These are phyloP conservation scores for Sporothrix brunneoviolacea DNA, from an alignment of 2,329 filamentous ascomycete species.

Conservation along the genomic window DNA sequence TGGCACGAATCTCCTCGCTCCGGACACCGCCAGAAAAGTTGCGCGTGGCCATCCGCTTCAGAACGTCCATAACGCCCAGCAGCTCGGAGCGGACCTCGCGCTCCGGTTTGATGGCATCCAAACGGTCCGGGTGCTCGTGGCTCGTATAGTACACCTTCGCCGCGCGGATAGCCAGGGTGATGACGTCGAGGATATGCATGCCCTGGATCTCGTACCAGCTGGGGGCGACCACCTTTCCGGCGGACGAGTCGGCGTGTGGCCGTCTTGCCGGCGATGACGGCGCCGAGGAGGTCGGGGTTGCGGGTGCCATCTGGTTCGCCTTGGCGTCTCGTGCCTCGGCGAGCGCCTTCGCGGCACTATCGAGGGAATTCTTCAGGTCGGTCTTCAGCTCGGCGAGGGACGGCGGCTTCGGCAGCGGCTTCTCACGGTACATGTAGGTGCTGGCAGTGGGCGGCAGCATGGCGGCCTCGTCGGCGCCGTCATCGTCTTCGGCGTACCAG, in stretches of 20 bases:
- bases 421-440: conserved; percentile 83
- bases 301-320: conserved; percentile 14
- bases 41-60: conserved; percentile 85
- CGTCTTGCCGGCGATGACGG: conserved; percentile 7
- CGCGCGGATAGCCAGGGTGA: conserved; percentile 90
- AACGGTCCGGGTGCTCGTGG: conserved; percentile 76
- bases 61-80: conserved; percentile 76
- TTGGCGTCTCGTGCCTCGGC: conserved; percentile 46
- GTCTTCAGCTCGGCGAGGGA: conserved; percentile 70
- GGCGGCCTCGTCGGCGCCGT: conserved; percentile 58
- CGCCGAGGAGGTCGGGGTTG: conserved; percentile 1
- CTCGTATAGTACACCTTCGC: conserved; percentile 96
- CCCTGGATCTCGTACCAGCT: conserved; percentile 85
- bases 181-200: conserved; percentile 83
- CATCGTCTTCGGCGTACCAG: conserved; percentile 47
- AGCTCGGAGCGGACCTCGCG: conserved; percentile 78
- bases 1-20: conserved; percentile 67
- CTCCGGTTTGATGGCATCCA: conserved; percentile 84
- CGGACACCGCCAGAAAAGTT: conserved; percentile 79
- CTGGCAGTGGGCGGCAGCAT: conserved; percentile 97
- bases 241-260: conserved; percentile 4
- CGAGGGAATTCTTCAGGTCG: conserved; percentile 59
- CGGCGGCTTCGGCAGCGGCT: conserved; percentile 75
- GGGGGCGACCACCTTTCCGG: conserved; percentile 20
- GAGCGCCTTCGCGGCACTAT: conserved; percentile 62